phyloP scores from a whole-genome alignment of 2,329 filamentous ascomycete species.

The Aureobasidium pullulans region DNA sequence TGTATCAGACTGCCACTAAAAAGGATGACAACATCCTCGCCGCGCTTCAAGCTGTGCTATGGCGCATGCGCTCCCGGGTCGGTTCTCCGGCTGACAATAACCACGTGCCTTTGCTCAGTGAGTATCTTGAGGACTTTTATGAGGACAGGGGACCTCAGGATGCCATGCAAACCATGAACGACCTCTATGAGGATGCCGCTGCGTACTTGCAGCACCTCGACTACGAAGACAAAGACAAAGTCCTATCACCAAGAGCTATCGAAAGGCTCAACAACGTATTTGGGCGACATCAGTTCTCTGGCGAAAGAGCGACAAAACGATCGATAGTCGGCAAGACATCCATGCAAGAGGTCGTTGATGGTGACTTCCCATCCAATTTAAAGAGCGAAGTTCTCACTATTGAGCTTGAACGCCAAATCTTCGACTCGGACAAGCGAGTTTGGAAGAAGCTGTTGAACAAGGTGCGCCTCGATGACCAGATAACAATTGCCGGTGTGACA shows the following conservation, averaged over 20 bases:
- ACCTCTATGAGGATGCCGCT: too few relatives aligned
- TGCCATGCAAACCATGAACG: slow-evolving; percentile 45
- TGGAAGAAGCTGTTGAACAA: slow-evolving; percentile 52
- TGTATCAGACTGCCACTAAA: slow-evolving; percentile 36
- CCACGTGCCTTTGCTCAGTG: neutral
- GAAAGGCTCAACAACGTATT: neutral
- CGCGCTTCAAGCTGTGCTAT: neutral
- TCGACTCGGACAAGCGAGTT: slow-evolving; percentile 46
- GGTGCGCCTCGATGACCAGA: slow-evolving; percentile 48
- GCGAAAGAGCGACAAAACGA: neutral
- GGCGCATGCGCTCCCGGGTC: slow-evolving; percentile 8
- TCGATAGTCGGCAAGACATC: slow-evolving; percentile 19
- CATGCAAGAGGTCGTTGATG: slow-evolving; percentile 36
- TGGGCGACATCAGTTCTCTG: neutral
- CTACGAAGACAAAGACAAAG: neutral
- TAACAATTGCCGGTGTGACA: slow-evolving; percentile 39
- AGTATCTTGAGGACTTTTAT: neutral
- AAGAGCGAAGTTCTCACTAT: slow-evolving; percentile 28
- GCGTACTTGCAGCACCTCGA: too few relatives aligned
- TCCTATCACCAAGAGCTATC: neutral
- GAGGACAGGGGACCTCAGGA: slow-evolving; percentile 24
- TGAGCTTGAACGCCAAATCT: slow-evolving; percentile 50
- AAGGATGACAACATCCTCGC: neutral
- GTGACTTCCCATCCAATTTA: neutral
- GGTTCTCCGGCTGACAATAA: neutral